Evolutionary conservation across 805 yeast genomes (phyloP).

Genomic region (Metschnikowia lachancei): DNA sequence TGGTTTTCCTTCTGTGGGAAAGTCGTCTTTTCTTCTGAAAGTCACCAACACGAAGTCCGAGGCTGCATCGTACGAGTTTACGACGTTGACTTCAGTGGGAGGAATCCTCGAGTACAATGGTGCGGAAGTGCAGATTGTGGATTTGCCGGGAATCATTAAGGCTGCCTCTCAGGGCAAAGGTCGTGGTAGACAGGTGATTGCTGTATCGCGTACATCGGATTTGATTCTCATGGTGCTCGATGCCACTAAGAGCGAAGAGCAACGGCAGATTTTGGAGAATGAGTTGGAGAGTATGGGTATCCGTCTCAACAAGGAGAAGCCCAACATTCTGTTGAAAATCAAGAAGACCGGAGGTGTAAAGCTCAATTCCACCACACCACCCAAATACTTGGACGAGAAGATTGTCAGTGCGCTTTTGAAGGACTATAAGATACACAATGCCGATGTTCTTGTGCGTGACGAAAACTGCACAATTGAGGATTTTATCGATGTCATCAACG

Average conservation of each 20-base stretch:
- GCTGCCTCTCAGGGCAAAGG: conserved; percentile 98
- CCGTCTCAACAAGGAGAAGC: conserved; percentile 75
- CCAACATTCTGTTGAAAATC: conserved; percentile 69
- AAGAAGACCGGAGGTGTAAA: conserved; percentile 93
- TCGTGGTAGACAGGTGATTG: conserved; percentile 93
- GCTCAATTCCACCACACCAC: conserved; percentile 75
- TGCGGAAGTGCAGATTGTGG: conserved; percentile 96
- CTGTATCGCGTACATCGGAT: conserved; percentile 95
- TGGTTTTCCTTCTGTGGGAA: conserved; percentile 98
- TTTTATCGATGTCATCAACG: conserved; percentile 85
- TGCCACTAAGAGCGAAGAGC: conserved; percentile 92
- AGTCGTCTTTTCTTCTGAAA: conserved; percentile 82
- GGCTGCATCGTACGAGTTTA: conserved; percentile 92
- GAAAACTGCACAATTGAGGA: conserved; percentile 90
- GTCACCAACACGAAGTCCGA: conserved; percentile 93
- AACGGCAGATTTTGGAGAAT: conserved; percentile 77
- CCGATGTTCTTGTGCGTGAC: conserved; percentile 88
- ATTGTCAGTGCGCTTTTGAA: conserved; percentile 72
- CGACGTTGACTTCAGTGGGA: conserved; percentile 94
- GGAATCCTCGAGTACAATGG: conserved; percentile 95
- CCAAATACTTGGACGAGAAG: conserved; percentile 77
- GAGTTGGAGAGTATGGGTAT: conserved; percentile 95
- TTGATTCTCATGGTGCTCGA: conserved; percentile 89
- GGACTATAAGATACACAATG: conserved; percentile 88
- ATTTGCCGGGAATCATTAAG: conserved; percentile 93